Percentiles rank a stretch among this genome's conserved stretches.
Evolutionary conservation across 805 yeast genomes (phyloP).

Genomic region (Candida easanensis): DNA sequence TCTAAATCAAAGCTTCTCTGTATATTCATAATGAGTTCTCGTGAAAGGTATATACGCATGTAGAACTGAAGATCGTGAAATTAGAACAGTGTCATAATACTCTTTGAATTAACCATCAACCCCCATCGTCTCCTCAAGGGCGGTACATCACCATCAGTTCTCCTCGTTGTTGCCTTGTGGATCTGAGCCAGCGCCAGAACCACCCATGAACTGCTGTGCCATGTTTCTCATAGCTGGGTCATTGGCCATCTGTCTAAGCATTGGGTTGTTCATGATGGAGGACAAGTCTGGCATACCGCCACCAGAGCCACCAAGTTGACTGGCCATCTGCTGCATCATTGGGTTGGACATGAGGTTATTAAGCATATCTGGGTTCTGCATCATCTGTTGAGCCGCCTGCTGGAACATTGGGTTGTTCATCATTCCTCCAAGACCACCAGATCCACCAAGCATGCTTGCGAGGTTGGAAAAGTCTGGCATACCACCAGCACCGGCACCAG

Average conservation of each 20-base stretch:
- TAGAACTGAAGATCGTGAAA: too few relatives aligned
- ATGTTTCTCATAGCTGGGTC: conserved; percentile 74
- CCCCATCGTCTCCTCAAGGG: too few relatives aligned
- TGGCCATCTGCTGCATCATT: conserved; percentile 50
- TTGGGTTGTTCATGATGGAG: conserved; percentile 79
- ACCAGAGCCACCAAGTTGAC: conserved; percentile 10
- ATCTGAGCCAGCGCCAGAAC: background rate
- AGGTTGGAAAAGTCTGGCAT: conserved; percentile 44
- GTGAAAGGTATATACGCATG: too few relatives aligned
- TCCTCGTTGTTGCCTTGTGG: too few relatives aligned
- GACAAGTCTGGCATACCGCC: conserved; percentile 51
- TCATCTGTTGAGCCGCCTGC: conserved; percentile 85
- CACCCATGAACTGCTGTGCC: conserved; percentile 63
- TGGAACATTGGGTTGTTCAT: conserved; percentile 89
- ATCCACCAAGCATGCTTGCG: background rate
- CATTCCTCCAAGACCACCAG: conserved; percentile 48
- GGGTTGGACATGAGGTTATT: conserved; percentile 77
- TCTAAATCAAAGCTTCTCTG: too few relatives aligned
- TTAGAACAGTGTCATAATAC: too few relatives aligned
- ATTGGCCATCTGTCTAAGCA: conserved; percentile 70
- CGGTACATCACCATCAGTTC: too few relatives aligned
- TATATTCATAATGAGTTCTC: too few relatives aligned
- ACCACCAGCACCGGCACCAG: conserved; percentile 73
- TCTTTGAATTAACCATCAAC: too few relatives aligned
- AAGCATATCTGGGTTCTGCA: conserved; percentile 82